Conservation (phyloP, 2,329 filamentous ascomycete genomes). For the Nothophoma quercina region DNA sequence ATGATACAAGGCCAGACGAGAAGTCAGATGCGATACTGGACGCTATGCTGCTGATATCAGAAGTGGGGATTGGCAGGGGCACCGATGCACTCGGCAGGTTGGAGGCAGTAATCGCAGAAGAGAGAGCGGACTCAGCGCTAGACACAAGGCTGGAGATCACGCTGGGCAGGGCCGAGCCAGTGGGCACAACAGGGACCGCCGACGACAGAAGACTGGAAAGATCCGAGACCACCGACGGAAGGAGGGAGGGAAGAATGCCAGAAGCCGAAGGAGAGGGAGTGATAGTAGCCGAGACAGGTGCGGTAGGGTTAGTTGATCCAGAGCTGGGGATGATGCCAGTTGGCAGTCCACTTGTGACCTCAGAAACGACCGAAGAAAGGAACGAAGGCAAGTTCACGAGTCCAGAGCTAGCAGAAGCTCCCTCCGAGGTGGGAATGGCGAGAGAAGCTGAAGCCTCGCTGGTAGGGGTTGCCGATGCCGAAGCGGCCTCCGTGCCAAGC, state of each 20-base stretch:
- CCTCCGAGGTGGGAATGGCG: constrained; percentile 34
- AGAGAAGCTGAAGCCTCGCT: constrained; percentile 22
- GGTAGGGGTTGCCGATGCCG: constrained; percentile 20
- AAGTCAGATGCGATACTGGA: constrained; percentile 23
- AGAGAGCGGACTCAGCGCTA: constrained; percentile 19
- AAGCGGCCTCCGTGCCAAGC: constrained; percentile 32
- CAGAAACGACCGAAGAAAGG: constrained; percentile 31
- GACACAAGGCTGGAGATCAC: constrained; percentile 28
- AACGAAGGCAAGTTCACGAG: constrained; percentile 23
- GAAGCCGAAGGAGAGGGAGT: constrained; percentile 21
- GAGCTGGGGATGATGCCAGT: constrained; percentile 23
- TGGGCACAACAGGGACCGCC: constrained; percentile 24
- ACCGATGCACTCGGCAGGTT: constrained; percentile 24
- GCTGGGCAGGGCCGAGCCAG: constrained; percentile 27
- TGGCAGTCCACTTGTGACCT: constrained; percentile 24
- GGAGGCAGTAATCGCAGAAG: constrained; percentile 8
- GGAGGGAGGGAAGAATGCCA: constrained; percentile 25
- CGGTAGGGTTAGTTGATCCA: constrained; percentile 21
- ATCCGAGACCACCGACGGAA: constrained; percentile 27
- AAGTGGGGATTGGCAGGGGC: constrained; percentile 21
- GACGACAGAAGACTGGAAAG: constrained; percentile 29
- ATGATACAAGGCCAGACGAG: constrained; percentile 15
- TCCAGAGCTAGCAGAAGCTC: constrained; percentile 19
- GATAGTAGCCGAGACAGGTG: constrained; percentile 7
- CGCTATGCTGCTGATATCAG: constrained; percentile 19